A percentile compares a stretch with the other conserved stretches of the same genome.
phyloP scores from a whole-genome alignment of 139 green algal genomes.

The Eudorina sp. region DNA sequence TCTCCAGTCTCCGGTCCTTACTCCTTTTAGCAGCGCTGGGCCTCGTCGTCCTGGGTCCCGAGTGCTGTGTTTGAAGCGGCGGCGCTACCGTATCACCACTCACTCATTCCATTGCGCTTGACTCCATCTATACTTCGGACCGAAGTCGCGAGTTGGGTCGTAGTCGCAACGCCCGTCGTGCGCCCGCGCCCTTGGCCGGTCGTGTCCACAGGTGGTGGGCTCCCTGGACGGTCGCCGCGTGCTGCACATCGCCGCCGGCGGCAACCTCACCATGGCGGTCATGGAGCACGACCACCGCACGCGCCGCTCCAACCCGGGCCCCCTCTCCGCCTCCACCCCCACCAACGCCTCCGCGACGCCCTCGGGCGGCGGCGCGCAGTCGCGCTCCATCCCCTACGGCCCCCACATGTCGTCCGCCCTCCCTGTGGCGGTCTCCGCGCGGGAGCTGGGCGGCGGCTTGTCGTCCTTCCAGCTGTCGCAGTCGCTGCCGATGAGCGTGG shows the following conservation, averaged over 20 bases:
- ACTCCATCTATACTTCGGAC: no score
- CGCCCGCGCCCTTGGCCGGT: background rate
- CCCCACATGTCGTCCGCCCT: no score
- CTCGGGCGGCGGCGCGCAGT: background rate
- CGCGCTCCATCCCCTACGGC: no score
- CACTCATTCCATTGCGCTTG: no score
- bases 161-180: no score
- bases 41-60: no score
- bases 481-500: background rate
- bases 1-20: no score
- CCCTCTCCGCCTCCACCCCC: background rate
- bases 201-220: conserved; percentile 55
- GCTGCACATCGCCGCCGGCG: conserved; percentile 75
- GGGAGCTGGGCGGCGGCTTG: background rate
- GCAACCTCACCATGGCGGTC: conserved; percentile 76
- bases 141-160: no score
- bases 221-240: conserved; percentile 60
- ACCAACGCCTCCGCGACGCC: background rate
- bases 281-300: conserved; percentile 66
- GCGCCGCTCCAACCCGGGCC: background rate
- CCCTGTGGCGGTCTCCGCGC: no score
- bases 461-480: conserved; percentile 12
- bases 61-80: no score
- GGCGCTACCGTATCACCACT: no score
- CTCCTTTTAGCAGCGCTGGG: no score